Conservation (phyloP, 768 basidiomycete species). For the Lactarius pseudohatsudake region DNA sequence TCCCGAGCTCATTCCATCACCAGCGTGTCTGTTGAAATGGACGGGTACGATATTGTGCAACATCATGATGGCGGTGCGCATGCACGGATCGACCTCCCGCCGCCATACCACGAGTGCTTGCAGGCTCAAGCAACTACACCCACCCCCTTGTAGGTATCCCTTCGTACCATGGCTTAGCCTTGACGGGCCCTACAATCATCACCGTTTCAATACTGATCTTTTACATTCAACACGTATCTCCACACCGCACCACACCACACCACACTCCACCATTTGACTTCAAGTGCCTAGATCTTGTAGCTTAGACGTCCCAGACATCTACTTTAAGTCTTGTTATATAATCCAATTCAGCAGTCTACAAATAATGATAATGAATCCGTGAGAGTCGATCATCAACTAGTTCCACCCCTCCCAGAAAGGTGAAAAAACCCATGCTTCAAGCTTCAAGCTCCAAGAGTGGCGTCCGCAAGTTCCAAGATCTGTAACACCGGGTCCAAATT, state of each 20-base stretch:
- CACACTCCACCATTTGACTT: constrained; percentile 1
- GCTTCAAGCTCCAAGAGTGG: not conserved
- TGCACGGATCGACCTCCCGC: constrained; percentile 21
- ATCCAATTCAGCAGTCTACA: not conserved
- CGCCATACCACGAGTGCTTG: constrained; percentile 27
- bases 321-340: not conserved
- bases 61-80: constrained; percentile 20
- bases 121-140: not conserved
- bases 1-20: constrained; percentile 12
- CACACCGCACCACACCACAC: not conserved
- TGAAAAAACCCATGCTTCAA: not conserved
- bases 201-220: not conserved
- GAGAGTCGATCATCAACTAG: not conserved
- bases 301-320: not conserved
- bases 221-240: not conserved
- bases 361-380: not conserved
- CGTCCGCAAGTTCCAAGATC: not conserved
- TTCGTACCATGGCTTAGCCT: not conserved
- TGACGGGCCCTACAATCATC: not conserved
- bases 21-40: constrained; percentile 1
- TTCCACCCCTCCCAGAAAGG: not conserved
- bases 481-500: too few relatives aligned
- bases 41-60: constrained; percentile 7
- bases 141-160: not conserved
- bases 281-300: constrained; percentile 9